These are phyloP conservation scores for Leucocoprinus leucothites DNA, from an alignment of 768 basidiomycete genomes.

Conservation along the genomic window DNA sequence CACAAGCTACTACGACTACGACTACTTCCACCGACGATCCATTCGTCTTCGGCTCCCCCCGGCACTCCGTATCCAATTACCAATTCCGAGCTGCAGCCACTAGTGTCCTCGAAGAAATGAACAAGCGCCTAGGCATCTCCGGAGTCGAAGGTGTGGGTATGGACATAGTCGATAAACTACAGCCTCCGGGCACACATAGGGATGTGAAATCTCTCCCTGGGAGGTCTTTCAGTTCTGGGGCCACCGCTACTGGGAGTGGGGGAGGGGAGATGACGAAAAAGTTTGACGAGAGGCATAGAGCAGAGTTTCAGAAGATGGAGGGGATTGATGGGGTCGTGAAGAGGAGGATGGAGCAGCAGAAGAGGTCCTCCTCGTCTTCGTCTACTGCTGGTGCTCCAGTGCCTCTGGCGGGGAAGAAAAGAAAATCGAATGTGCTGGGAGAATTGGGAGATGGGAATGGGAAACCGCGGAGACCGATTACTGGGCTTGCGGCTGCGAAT, in stretches of 20 bases:
- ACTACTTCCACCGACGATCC: constrained; percentile 29
- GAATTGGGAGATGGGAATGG: constrained; percentile 4
- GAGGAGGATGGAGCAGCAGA: constrained; percentile 24
- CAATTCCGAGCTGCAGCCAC: constrained; percentile 66
- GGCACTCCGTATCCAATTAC: constrained; percentile 57
- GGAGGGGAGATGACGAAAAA: constrained; percentile 32
- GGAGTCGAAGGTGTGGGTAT: constrained; percentile 49
- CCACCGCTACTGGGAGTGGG: constrained; percentile 10
- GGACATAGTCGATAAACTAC: constrained; percentile 41
- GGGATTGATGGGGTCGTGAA: constrained; percentile 51
- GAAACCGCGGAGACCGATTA: constrained; percentile 8
- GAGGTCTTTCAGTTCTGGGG: too few relatives aligned
- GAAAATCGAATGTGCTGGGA: constrained; percentile 53
- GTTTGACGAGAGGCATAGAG: constrained; percentile 61
- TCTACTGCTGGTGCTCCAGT: constrained; percentile 12
- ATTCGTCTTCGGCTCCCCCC: constrained; percentile 79
- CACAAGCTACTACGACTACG: constrained; percentile 14
- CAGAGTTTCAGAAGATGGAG: constrained; percentile 74
- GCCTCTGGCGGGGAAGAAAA: constrained; percentile 35
- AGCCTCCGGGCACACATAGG: constrained; percentile 24
- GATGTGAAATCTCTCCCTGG: constrained; percentile 31
- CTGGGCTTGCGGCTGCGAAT: constrained; percentile 17
- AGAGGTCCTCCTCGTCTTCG: constrained; percentile 1
- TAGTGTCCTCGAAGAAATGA: constrained; percentile 82
- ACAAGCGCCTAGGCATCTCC: constrained; percentile 57